phyloP scores from a whole-genome alignment of 2,329 filamentous ascomycete species.

The Penicillium capsulatum region DNA sequence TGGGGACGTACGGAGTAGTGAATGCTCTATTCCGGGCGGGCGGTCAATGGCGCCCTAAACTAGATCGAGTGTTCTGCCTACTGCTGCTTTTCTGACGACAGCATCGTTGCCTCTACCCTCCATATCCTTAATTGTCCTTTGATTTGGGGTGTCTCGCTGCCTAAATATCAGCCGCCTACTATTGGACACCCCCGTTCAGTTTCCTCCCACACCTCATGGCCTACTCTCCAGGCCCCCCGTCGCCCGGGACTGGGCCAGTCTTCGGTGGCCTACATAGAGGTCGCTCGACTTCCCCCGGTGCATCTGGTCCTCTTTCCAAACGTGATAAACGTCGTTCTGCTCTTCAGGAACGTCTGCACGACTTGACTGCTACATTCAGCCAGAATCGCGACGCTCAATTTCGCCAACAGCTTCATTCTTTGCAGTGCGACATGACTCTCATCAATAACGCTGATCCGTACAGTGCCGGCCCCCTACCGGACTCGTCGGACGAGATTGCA shows the following conservation, averaged over 20 bases:
- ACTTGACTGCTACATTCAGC: slow-evolving; percentile 72
- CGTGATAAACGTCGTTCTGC: slow-evolving; percentile 84
- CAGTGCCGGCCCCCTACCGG: slow-evolving; percentile 62
- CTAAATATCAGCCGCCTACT: too few relatives aligned
- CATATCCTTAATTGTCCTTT: not conserved
- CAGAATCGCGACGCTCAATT: slow-evolving; percentile 80
- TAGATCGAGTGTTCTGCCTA: slow-evolving; percentile 18
- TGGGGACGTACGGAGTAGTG: too few relatives aligned
- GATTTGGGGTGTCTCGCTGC: too few relatives aligned
- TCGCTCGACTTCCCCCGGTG: slow-evolving; percentile 30
- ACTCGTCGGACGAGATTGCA: slow-evolving; percentile 61
- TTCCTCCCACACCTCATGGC: slow-evolving; percentile 14
- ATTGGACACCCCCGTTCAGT: not conserved
- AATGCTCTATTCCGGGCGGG: too few relatives aligned
- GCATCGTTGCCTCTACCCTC: not conserved
- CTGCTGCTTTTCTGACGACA: slow-evolving; percentile 18
- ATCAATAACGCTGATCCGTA: slow-evolving; percentile 84
- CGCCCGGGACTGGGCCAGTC: slow-evolving; percentile 16
- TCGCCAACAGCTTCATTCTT: slow-evolving; percentile 80
- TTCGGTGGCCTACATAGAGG: slow-evolving; percentile 13
- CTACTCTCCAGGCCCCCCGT: slow-evolving; percentile 20
- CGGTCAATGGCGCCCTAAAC: slow-evolving; percentile 22
- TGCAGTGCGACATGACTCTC: slow-evolving; percentile 86
- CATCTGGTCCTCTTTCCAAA: slow-evolving; percentile 60
- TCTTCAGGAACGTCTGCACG: slow-evolving; percentile 71